Conservation (phyloP, 179 eudicot genomes). For the Drosera spatulata region DNA sequence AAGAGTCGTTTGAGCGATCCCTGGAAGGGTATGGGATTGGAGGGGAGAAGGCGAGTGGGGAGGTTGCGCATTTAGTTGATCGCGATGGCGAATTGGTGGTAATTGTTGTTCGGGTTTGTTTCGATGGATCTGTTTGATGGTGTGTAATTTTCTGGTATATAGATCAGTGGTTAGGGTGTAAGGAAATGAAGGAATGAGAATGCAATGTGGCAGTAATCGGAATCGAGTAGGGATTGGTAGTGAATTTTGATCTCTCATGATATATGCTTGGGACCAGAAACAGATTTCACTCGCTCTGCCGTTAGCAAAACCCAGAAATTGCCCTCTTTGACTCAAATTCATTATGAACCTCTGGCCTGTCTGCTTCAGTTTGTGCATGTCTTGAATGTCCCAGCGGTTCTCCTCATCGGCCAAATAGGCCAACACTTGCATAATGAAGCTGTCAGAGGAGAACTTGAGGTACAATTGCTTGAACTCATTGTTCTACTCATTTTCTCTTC, state of each 20-base stretch:
- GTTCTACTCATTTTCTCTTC: neutral
- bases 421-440: conserved; percentile 12
- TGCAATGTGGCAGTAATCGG: too few relatives aligned
- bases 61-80: conserved; percentile 42
- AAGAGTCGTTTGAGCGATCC: conserved; percentile 40
- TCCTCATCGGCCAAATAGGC: conserved; percentile 44
- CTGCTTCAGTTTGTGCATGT: conserved; percentile 51
- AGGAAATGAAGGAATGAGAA: too few relatives aligned
- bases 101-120: neutral
- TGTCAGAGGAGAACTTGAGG: conserved; percentile 45
- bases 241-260: too few relatives aligned
- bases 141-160: too few relatives aligned
- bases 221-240: too few relatives aligned
- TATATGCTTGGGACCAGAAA: conserved; percentile 18
- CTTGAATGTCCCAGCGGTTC: conserved; percentile 36
- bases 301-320: conserved; percentile 28
- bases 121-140: too few relatives aligned
- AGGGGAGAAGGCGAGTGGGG: conserved; percentile 42
- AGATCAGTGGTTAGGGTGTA: too few relatives aligned
- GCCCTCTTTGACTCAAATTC: conserved; percentile 48
- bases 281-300: conserved; percentile 29
- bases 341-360: conserved; percentile 58
- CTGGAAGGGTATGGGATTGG: conserved; percentile 52
- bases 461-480: conserved; percentile 11
- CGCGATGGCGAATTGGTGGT: conserved; percentile 20